Evolutionary conservation across 2,329 filamentous ascomycete genomes (phyloP), one percentile per base, ranked within the genome.

Genomic region (Paecilomyces niveus): DNA sequence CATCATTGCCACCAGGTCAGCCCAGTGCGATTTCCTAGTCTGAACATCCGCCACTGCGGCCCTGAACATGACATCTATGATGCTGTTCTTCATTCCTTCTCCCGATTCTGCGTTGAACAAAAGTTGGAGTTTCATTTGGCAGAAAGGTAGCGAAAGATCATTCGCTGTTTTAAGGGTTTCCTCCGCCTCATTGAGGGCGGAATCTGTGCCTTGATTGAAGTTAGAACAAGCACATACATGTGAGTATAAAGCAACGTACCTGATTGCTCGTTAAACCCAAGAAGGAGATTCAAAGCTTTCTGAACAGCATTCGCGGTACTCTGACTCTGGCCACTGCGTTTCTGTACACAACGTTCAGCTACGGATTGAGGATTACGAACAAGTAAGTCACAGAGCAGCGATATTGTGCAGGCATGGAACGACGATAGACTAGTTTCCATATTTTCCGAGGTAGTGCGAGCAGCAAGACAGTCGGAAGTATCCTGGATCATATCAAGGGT

Each of bases 111-210:
- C 66, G 33, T 69, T 68, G 60, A 77, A 75, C 15, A 76, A 62
- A n/a, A 74, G 62, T 56, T 75, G 73, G 10, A 78, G 65, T 58
- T 77, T 76, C 59, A 77, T 60, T 53, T 76, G 73, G 54, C 74
- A 76, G 50, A 76, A 73, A 4, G 76, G 73, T 26, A 78, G 67
- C 9, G 76, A 78, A 58, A 78, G 75, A 57, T 76, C 70, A 59
- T 75, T 70, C 10, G 73, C 72, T 61, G 70, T 70, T 13, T 65
- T 62, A 35, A 76, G 68, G 15, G 74, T 69, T 54, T 66, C 67
- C 54, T 75, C 69, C 3, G 73, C 69, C 51, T 74, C 68, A 7
- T 64, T 64, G 13, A 73, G 62, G 32, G 65, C 61, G 7, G 61
- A 62, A 15, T 53, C 54, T 9, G 56, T n/a, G 18, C 39, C 54